Evolutionary conservation across 805 yeast genomes (phyloP).

Genomic region (Sugiyamaella americana): DNA sequence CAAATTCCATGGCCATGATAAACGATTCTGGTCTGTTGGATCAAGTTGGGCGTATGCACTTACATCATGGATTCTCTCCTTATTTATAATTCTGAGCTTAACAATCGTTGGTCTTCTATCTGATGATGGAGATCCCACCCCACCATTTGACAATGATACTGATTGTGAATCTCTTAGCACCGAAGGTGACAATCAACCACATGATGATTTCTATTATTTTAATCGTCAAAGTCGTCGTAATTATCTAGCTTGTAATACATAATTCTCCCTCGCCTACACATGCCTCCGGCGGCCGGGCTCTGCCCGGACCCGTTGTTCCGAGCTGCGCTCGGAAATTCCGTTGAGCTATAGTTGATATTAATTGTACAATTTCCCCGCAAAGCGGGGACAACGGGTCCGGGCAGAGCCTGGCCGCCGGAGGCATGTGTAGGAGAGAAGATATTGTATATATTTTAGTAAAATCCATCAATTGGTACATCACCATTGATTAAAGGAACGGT

Average conservation of each 20-base stretch:
- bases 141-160: conserved; percentile 20
- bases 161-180: conserved; percentile 16
- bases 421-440: background rate
- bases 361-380: background rate
- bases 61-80: conserved; percentile 15
- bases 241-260: conserved; percentile 3
- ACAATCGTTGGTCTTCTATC: conserved; percentile 22
- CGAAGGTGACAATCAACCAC: conserved; percentile 16
- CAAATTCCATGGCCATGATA: conserved; percentile 17
- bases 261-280: background rate
- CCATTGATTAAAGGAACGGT: conserved; percentile 44
- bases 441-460: conserved; percentile 1
- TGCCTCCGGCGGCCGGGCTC: conserved; percentile 1
- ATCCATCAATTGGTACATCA: conserved; percentile 27
- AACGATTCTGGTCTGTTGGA: conserved; percentile 19
- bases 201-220: conserved; percentile 18
- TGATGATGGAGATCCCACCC: conserved; percentile 7
- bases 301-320: background rate
- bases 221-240: conserved; percentile 14
- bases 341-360: background rate
- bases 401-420: conserved; percentile 1
- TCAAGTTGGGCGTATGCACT: conserved; percentile 21
- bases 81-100: conserved; percentile 18
- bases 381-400: background rate
- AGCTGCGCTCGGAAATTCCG: background rate